Percentiles rank a stretch among this genome's conserved stretches.
These are phyloP conservation scores for Aspergillus eucalypticola DNA, from an alignment of 2,329 filamentous ascomycete species.

Conservation along the genomic window DNA sequence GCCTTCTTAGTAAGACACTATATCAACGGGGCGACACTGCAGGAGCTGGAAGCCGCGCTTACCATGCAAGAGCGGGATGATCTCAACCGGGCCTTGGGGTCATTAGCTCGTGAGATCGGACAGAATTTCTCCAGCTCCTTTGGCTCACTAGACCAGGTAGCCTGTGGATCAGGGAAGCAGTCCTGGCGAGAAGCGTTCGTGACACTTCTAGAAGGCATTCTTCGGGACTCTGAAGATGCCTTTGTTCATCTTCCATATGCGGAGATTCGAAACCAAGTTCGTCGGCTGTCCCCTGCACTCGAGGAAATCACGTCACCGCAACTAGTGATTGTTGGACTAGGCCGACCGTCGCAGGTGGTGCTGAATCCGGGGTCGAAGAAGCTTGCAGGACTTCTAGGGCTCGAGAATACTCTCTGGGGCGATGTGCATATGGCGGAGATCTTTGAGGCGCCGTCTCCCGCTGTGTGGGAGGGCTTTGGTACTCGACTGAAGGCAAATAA, in stretches of 20 bases:
- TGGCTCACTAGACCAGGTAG: conserved; percentile 52
- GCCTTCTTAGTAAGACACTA: conserved; percentile 43
- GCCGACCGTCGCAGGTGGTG: conserved; percentile 53
- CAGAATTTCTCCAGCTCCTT: conserved; percentile 52
- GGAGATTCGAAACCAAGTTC: conserved; percentile 54
- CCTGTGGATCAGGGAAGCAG: conserved; percentile 45
- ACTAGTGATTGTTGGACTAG: conserved; percentile 54
- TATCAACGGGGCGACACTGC: conserved; percentile 35
- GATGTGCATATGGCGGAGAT: conserved; percentile 57
- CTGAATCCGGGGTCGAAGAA: conserved; percentile 51
- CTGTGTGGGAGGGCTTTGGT: conserved; percentile 41
- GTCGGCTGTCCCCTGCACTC: conserved; percentile 46
- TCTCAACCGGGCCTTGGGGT: conserved; percentile 40
- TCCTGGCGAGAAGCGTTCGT: conserved; percentile 58
- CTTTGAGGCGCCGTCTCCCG: conserved; percentile 42
- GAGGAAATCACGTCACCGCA: conserved; percentile 54
- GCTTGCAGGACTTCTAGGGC: conserved; percentile 55
- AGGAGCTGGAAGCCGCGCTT: conserved; percentile 33
- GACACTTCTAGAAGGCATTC: conserved; percentile 52
- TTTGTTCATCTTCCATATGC: conserved; percentile 59
- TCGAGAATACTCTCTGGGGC: conserved; percentile 58
- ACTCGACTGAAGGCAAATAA: conserved; percentile 23
- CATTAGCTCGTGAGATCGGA: conserved; percentile 44
- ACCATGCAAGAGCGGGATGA: conserved; percentile 30
- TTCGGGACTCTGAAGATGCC: conserved; percentile 61